Evolutionary conservation across 108 stramenopile genomes (phyloP), one percentile per base, ranked within the genome.

Genomic region (Mediolabrus comicus): DNA sequence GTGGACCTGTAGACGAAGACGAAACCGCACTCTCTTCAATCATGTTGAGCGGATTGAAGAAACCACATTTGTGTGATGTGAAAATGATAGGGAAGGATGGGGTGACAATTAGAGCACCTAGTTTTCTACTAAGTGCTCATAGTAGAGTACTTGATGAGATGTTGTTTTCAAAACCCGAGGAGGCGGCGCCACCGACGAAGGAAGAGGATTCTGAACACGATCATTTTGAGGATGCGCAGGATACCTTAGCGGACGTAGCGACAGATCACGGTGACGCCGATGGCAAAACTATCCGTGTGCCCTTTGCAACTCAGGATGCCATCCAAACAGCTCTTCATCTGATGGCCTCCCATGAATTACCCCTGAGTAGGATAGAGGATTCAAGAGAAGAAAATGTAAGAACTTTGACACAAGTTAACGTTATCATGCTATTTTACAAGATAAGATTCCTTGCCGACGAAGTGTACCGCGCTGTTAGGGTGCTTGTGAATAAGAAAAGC

Each of bases 21-120:
- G 35, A 56, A 2, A 11, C 31, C 12, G n/a, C 31, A 27, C 25
- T 62, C 36, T 52, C 51, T 49, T 33, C 60, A 10, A 27, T 60
- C 26, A 31, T 71, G 39, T 24, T 71, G 51, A 34, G 39, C 24
- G 62, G 70, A 35, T 54, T 71, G 34, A 54, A 38, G 28, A 71
- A 62, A 61, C 36, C 14, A n/a, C 53, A 60, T 52, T 60, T 71
- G 10, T 71, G 70, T 55, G 70, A 71, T 62, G 38, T 62, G 30
- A 26, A 33, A 36, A 32, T 71, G 36, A 17, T 71, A 39, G 70
- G 70, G 49, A 34, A 16, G 9, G 61, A 71, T 41, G 69, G 32
- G 9, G 25, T 16, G 12, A 25, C 46, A 10, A 34, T 55, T 31
- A 36, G 38, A n/a, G 61, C 53, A 19, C 70, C 70, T 0, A 39